These are phyloP conservation scores for Suhomyces maxii DNA, from an alignment of 1,139 yeast species.

Conservation along the genomic window DNA sequence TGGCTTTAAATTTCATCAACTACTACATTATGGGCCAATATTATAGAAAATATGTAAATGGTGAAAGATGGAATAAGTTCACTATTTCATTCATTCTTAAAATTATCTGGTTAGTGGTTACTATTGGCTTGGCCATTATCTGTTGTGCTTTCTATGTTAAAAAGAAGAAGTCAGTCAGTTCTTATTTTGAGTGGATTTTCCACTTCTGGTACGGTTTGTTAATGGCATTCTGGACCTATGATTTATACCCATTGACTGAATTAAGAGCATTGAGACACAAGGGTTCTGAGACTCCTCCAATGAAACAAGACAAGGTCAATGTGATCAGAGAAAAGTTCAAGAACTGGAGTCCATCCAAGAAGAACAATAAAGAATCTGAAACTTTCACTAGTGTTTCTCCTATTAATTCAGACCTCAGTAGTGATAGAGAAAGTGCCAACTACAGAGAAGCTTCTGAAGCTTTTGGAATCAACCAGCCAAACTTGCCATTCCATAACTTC, in stretches of 20 bases:
- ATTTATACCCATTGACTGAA: conserved; percentile 37
- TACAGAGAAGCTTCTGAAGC: conserved; percentile 8
- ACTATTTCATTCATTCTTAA: conserved; percentile 34
- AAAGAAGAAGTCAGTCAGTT: conserved; percentile 18
- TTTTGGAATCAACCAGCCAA: conserved; percentile 8
- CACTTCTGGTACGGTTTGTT: conserved; percentile 40
- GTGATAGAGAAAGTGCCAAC: conserved; percentile 4
- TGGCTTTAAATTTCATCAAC: conserved; percentile 28
- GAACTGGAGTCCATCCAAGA: conserved; percentile 9
- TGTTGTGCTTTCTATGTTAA: conserved; percentile 31
- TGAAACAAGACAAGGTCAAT: conserved; percentile 5
- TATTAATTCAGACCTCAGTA: conserved; percentile 6
- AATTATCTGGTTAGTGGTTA: conserved; percentile 31
- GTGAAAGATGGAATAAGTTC: conserved; percentile 33
- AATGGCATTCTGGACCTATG: conserved; percentile 39
- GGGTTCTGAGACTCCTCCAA: conserved; percentile 14
- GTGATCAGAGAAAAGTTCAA: conserved; percentile 7
- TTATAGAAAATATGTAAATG: conserved; percentile 31
- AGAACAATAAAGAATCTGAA: conserved; percentile 3
- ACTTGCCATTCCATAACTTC: conserved; percentile 6
- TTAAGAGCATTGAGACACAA: conserved; percentile 16
- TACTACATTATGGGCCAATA: conserved; percentile 36
- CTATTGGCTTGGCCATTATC: conserved; percentile 27
- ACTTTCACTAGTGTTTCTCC: conserved; percentile 3
- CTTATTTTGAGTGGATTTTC: conserved; percentile 37